Conservation (phyloP, 2,329 filamentous ascomycete species). For the Alternaria panax region DNA sequence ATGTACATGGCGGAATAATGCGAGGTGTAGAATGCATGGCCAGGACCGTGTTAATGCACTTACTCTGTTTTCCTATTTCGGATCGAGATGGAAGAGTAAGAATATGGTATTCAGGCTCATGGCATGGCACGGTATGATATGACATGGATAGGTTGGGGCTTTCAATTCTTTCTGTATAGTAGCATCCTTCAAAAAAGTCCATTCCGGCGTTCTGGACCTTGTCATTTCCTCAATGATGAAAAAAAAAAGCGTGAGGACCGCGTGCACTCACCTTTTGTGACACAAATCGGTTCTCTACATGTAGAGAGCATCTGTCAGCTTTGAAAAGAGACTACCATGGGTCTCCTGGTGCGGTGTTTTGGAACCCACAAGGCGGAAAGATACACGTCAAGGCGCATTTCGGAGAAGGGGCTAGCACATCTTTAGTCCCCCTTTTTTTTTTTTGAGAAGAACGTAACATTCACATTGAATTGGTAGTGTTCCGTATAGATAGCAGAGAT, state of each 20-base stretch:
- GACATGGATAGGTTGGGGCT: background rate
- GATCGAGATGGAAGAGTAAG: background rate
- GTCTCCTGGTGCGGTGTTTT: background rate
- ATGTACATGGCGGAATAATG: conserved; percentile 2
- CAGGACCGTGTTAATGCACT: background rate
- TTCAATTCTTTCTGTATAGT: conserved; percentile 1
- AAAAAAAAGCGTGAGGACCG: too few species aligned
- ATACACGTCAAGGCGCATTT: background rate
- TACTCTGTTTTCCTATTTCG: background rate
- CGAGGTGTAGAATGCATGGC: background rate
- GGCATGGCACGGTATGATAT: too few species aligned
- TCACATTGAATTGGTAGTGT: too few species aligned
- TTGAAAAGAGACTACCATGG: background rate
- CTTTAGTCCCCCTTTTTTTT: too few species aligned
- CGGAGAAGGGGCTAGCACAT: background rate
- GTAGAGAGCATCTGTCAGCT: background rate
- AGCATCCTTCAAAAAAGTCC: conserved; percentile 3
- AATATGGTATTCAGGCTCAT: background rate
- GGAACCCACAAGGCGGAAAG: background rate
- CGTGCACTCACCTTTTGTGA: background rate
- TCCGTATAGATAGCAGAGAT: too few species aligned
- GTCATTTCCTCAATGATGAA: background rate
- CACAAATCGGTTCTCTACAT: background rate
- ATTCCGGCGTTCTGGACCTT: background rate
- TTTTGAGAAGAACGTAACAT: too few species aligned